Evolutionary conservation across 2,329 filamentous ascomycete genomes (phyloP), one percentile per base, ranked within the genome.

Genomic region (Diplodia mutila): DNA sequence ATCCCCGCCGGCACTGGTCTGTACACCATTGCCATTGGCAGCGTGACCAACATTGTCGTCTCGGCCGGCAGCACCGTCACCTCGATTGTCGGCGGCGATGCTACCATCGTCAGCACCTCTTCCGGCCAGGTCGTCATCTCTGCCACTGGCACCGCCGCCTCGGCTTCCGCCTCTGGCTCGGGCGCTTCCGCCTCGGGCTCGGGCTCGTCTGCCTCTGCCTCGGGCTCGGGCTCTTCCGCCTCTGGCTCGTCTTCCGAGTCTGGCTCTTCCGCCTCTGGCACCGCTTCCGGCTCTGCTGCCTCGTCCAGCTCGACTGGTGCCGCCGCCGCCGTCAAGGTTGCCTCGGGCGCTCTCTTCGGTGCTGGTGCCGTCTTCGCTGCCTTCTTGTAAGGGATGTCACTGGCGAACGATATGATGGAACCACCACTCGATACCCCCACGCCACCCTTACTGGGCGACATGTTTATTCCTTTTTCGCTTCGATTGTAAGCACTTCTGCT

Each of bases 1-100:
- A 77, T 80, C 65, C 78, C 78, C 2, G 78, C 77, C 9, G 73
- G 72, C 69, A 61, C 75, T 16, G 78, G 78, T 68, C 67, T 78
- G 69, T 69, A 75, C 71, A 80, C 78, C 67, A 71, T 78, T 65
- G 65, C 72, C 63, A 69, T 77, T 48, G 69, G 70, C 29, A 72
- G 72, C 59, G 69, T 70, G 51, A 70, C 72, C 69, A 73, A 73
- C 49, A 61, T 77, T 34, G 72, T 75, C 54, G 75, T 79, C 70
- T 74, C 72, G 66, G 76, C 74, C 68, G 74, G 75, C 73, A 65
- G 61, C 65, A 78, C 74, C 27, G 49, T 51, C 74, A 75, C 72
- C 70, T 77, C 75, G 68, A 77, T 76, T 48, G 65, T 77, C 54
- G 63, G 72, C 48, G 66, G 57, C n/a, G 25, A 25, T 14, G 55